Conservation (phyloP, 2,329 filamentous ascomycete genomes). For the Chalara sp. region DNA sequence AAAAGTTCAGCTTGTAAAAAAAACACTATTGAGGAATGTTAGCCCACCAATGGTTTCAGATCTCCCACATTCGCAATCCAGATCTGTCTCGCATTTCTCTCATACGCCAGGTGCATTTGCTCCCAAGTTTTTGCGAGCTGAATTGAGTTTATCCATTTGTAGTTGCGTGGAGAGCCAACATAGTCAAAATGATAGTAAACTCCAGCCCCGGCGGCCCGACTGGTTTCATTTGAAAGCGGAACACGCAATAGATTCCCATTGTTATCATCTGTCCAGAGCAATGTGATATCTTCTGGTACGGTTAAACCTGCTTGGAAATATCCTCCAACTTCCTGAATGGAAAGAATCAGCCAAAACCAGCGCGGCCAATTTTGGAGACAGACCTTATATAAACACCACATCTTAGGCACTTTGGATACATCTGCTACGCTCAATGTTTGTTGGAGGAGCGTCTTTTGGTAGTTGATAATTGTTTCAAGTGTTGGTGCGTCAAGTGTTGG, state of each 20-base stretch:
- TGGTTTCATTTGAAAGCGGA: slow-evolving; percentile 51
- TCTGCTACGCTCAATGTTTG: too few relatives aligned
- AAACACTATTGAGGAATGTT: too few relatives aligned
- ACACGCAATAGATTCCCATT: slow-evolving; percentile 59
- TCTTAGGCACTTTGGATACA: too few relatives aligned
- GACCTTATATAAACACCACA: too few relatives aligned
- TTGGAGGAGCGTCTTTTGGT: too few relatives aligned
- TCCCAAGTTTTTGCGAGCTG: background rate
- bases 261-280: slow-evolving; percentile 66
- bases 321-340: too few relatives aligned
- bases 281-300: slow-evolving; percentile 60
- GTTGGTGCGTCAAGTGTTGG: too few relatives aligned
- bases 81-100: slow-evolving; percentile 42
- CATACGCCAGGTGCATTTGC: slow-evolving; percentile 32
- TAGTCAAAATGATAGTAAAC: slow-evolving; percentile 23
- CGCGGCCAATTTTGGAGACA: too few relatives aligned
- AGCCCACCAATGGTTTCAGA: slow-evolving; percentile 47
- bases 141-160: slow-evolving; percentile 30
- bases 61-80: slow-evolving; percentile 60
- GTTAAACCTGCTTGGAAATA: slow-evolving; percentile 36
- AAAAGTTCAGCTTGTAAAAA: too few relatives aligned
- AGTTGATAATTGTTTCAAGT: too few relatives aligned
- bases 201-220: slow-evolving; percentile 50
- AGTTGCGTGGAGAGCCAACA: slow-evolving; percentile 37
- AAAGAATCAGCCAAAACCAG: too few relatives aligned